Conservation (phyloP, 2,329 filamentous ascomycete species). For the Bipolaris victoriae region DNA sequence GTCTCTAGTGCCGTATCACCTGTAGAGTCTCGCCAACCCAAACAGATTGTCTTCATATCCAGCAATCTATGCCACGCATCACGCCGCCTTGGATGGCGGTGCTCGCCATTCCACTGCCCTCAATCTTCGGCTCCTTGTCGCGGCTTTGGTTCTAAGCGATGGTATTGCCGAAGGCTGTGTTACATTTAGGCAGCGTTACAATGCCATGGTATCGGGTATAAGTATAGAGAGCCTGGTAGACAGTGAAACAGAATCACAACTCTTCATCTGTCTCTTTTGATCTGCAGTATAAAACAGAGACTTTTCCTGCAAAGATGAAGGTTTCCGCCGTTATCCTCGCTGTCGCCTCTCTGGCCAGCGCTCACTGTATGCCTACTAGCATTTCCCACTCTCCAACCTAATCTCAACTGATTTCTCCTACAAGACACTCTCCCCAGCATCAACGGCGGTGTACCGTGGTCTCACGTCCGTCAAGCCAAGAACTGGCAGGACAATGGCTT, state of each 20-base stretch:
- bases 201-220: neutral
- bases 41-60: conserved; percentile 12
- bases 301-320: conserved; percentile 7
- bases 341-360: conserved; percentile 9
- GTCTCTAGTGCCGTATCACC: conserved; percentile 2
- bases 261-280: neutral
- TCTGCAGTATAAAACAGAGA: neutral
- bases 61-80: conserved; percentile 11
- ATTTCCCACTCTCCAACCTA: too few species aligned
- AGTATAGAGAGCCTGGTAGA: conserved; percentile 5
- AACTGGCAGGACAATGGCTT: conserved; percentile 22
- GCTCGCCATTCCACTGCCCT: neutral
- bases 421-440: conserved; percentile 17
- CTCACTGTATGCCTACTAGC: conserved; percentile 9
- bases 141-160: neutral
- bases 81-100: neutral
- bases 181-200: neutral
- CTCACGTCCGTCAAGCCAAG: conserved; percentile 13
- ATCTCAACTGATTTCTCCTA: neutral
- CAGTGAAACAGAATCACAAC: neutral
- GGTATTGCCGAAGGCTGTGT: conserved; percentile 5
- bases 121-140: neutral
- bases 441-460: conserved; percentile 11
- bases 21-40: neutral
- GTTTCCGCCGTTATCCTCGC: conserved; percentile 4